Base-by-base conservation (phyloP, 352 stramenopile genomes). In the Phytopythium boreale region DNA sequence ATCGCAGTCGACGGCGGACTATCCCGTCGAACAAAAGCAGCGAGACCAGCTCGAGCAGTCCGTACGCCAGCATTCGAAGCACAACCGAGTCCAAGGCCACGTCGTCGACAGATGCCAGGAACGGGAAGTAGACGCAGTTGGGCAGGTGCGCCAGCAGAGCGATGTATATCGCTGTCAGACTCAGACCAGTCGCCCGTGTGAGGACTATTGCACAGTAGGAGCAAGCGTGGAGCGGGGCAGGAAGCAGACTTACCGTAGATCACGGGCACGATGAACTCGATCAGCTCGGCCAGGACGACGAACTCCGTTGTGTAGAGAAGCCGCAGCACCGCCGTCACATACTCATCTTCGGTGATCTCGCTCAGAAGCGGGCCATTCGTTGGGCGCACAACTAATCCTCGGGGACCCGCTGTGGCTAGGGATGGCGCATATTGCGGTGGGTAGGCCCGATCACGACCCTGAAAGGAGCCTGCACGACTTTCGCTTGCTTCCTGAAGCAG, bases 291-390 rank as follows among this genome's bases (percentile, higher is more conserved):
- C 1, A 56, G 49, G 12, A 36, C 27, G 49, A 36, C 27, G 24
- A 56, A 56, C 12, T 56, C 49, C 11, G 49, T 56, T 12, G 27
- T 31, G 27, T 56, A 36, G 24, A 56, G 27, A 56, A 56, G 49
- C 15, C 27, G 49, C 15, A 34, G 49, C 14, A 36, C 49, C 27
- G 49, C 19, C 24, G 19, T n/a, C 15, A 36, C 24, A 15, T 56
- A 56, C 27, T 56, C 49, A 4, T 31, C 10, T n/a, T 56, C 27
- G 9, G 24, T 24, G 22, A 5, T n/a, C 24, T 0, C 27, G 22
- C 1, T 19, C 27, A 10, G 17, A 26, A 20, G 11, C 17, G 22
- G 10, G 9, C 17, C 11, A n/a, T 4, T 56, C 1, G 24, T 9
- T 20, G 24, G 22, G 6, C 20, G 12, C 2, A 37, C 49, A 36